Evolutionary conservation across 2,329 filamentous ascomycete species (phyloP).

Genomic region (Aspergillus ruber): DNA sequence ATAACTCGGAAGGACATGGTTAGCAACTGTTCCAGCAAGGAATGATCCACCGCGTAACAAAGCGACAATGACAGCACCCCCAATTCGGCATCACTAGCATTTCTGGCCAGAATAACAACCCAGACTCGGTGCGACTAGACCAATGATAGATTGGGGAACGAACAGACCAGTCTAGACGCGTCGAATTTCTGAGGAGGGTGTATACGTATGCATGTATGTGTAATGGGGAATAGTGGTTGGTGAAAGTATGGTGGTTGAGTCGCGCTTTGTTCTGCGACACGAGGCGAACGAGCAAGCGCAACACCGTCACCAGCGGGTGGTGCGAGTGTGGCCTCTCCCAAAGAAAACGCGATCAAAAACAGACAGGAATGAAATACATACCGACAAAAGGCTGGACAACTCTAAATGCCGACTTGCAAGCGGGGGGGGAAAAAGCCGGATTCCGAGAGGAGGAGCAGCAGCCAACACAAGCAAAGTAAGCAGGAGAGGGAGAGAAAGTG

Average conservation of each 20-base stretch:
- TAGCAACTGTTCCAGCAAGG: neutral
- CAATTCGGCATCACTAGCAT: neutral
- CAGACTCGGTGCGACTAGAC: neutral
- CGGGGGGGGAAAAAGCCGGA: conserved; percentile 29
- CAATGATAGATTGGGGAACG: conserved; percentile 1
- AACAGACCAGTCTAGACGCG: conserved; percentile 18
- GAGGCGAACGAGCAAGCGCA: conserved; percentile 12
- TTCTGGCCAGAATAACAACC: neutral
- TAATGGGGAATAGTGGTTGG: conserved; percentile 1
- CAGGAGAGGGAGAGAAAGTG: conserved; percentile 10
- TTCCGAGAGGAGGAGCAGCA: conserved; percentile 25
- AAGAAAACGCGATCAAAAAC: conserved; percentile 6
- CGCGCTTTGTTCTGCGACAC: conserved; percentile 21
- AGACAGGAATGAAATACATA: conserved; percentile 25
- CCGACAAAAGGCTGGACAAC: conserved; percentile 35
- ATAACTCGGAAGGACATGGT: neutral
- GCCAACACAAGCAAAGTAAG: conserved; percentile 19
- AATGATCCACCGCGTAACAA: neutral
- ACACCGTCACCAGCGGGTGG: conserved; percentile 10
- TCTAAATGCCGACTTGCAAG: conserved; percentile 33
- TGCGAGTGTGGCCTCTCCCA: conserved; percentile 1
- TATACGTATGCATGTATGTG: neutral
- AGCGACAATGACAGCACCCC: neutral
- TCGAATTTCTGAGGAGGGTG: conserved; percentile 8
- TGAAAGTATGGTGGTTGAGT: conserved; percentile 4